A percentile compares a stretch with the other conserved stretches of the same genome.
Conservation (phyloP, 768 basidiomycete genomes). For the Mrakia frigida region DNA sequence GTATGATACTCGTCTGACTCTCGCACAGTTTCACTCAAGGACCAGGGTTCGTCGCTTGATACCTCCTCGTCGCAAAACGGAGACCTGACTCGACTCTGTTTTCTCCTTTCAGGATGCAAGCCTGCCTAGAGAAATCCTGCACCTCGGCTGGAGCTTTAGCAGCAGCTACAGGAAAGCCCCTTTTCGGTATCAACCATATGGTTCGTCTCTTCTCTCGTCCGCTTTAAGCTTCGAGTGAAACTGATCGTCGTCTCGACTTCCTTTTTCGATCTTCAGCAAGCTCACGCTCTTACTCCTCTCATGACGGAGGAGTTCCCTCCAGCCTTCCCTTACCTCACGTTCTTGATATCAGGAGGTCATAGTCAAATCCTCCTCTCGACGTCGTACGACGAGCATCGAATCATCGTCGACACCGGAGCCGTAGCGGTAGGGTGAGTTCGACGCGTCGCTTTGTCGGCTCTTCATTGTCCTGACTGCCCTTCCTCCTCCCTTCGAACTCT, state of each 20-base stretch:
- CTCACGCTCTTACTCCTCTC: conserved; percentile 76
- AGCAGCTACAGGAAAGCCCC: conserved; percentile 65
- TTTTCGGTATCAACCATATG: conserved; percentile 95
- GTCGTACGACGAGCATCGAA: conserved; percentile 56
- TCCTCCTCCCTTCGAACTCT: neutral
- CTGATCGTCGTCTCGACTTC: neutral
- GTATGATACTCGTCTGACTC: neutral
- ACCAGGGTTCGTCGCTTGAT: conserved; percentile 25
- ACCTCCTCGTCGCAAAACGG: neutral
- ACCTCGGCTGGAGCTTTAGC: conserved; percentile 83
- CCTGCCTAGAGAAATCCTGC: conserved; percentile 70
- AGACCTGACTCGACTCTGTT: neutral
- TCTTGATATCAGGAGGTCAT: conserved; percentile 91
- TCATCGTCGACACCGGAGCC: conserved; percentile 69
- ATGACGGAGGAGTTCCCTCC: conserved; percentile 56
- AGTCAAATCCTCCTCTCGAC: conserved; percentile 75
- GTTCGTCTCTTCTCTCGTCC: conserved; percentile 47
- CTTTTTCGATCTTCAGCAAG: conserved; percentile 59
- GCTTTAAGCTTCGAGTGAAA: neutral
- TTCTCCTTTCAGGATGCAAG: conserved; percentile 54
- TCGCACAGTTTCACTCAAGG: conserved; percentile 31
- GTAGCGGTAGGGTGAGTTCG: conserved; percentile 60
- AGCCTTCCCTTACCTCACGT: conserved; percentile 75
- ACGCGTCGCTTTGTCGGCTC: neutral
- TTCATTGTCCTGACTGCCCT: neutral